Conservation (phyloP, 2,329 filamentous ascomycete species). For the Venturia effusa region DNA sequence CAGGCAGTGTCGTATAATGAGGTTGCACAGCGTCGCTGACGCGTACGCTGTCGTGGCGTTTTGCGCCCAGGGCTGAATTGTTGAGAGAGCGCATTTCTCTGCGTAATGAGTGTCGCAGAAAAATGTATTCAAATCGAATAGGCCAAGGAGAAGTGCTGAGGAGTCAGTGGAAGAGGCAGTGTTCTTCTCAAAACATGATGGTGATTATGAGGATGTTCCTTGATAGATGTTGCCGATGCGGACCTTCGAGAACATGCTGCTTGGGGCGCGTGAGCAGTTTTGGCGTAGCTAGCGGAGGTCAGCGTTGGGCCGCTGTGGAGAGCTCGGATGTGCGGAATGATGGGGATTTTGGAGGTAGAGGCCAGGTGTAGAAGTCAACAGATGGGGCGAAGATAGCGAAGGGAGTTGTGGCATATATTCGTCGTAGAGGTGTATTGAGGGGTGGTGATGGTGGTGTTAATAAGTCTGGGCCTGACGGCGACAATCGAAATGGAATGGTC, state of each 20-base stretch:
- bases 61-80: background rate
- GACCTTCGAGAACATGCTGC: background rate
- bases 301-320: background rate
- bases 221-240: background rate
- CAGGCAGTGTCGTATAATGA: background rate
- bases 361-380: background rate
- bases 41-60: conserved; percentile 2
- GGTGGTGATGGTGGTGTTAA: background rate
- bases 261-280: background rate
- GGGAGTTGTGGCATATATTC: background rate
- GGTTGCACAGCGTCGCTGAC: background rate
- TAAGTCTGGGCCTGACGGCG: background rate
- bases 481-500: background rate
- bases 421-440: background rate
- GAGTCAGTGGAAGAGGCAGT: background rate
- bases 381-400: background rate
- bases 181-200: background rate
- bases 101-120: background rate
- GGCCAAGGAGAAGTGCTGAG: background rate
- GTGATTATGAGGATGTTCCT: background rate
- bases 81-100: background rate
- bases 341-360: too few relatives aligned
- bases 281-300: background rate
- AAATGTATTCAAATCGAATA: background rate
- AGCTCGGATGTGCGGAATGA: background rate